Conservation (phyloP, 2,329 filamentous ascomycete species). For the Penicillium sp. region DNA sequence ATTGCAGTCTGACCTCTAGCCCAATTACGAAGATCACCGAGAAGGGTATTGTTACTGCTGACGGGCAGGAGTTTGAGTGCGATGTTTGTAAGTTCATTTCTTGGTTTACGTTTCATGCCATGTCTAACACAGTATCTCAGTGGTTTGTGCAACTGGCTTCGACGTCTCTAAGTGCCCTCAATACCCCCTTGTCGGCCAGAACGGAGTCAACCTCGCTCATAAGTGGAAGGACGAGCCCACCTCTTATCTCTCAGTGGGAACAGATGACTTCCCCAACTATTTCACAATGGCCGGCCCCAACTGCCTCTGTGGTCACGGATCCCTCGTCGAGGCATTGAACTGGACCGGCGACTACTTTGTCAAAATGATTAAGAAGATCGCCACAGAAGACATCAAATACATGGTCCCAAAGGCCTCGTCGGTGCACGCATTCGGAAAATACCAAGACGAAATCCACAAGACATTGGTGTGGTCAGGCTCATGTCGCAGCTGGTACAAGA, state of each 20-base stretch:
- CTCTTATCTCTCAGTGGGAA: constrained; percentile 27
- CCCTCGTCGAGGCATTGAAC: constrained; percentile 21
- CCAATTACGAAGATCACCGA: constrained; percentile 10
- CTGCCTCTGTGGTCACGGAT: constrained; percentile 30
- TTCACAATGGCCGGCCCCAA: constrained; percentile 34
- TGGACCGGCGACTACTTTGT: constrained; percentile 32
- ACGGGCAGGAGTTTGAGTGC: constrained; percentile 18
- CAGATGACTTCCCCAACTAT: constrained; percentile 30
- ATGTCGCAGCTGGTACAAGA: constrained; percentile 57
- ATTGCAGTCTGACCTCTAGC: constrained; percentile 5
- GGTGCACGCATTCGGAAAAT: constrained; percentile 48
- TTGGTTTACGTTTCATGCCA: not conserved
- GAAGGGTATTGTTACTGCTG: constrained; percentile 15
- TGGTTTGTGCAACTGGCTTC: constrained; percentile 42
- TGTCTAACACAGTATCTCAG: not conserved
- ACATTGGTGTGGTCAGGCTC: constrained; percentile 25
- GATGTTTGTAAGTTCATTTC: not conserved
- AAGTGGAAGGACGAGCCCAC: constrained; percentile 26
- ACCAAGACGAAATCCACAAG: constrained; percentile 50
- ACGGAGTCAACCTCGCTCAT: constrained; percentile 21
- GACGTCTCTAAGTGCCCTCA: constrained; percentile 38
- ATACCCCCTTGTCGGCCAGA: constrained; percentile 33
- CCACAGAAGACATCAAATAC: constrained; percentile 29
- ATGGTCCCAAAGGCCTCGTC: constrained; percentile 35
- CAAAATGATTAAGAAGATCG: constrained; percentile 33